Evolutionary conservation across 306 rosid species (phyloP).

Genomic region (Lagenaria siceraria): DNA sequence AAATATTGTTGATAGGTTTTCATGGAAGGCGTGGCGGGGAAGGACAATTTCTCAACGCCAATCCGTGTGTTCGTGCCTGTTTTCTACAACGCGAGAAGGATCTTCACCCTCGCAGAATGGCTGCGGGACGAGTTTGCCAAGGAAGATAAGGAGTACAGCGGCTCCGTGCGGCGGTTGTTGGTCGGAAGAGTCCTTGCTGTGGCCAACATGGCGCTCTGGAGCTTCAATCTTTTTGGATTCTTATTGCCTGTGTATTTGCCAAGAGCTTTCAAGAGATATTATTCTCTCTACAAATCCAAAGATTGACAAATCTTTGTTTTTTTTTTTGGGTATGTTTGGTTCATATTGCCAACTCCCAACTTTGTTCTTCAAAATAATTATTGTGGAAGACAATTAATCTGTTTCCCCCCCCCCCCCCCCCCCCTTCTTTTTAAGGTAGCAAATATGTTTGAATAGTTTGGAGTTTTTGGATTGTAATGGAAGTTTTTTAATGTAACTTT

Average conservation of each 20-base stretch:
- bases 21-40: conserved; percentile 69
- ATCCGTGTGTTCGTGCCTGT: conserved; percentile 77
- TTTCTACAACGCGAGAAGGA: conserved; percentile 56
- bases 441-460: background rate
- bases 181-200: conserved; percentile 67
- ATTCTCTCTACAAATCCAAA: conserved; percentile 27
- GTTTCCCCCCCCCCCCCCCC: no score
- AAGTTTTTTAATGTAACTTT: no score
- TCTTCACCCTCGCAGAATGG: conserved; percentile 66
- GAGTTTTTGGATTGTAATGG: background rate
- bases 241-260: conserved; percentile 88
- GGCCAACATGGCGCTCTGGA: conserved; percentile 80
- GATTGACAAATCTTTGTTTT: background rate
- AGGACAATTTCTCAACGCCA: conserved; percentile 44
- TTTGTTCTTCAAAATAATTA: background rate
- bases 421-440: background rate
- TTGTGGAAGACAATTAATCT: background rate
- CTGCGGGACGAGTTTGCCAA: conserved; percentile 54
- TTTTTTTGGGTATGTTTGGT: background rate
- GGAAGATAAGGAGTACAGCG: conserved; percentile 22
- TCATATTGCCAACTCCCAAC: background rate
- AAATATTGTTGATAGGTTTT: conserved; percentile 15
- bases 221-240: conserved; percentile 84
- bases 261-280: conserved; percentile 57
- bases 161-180: conserved; percentile 33